Evolutionary conservation across 306 rosid species (phyloP), one percentile per base, ranked within the genome.

Genomic region (Rosa multiflora): DNA sequence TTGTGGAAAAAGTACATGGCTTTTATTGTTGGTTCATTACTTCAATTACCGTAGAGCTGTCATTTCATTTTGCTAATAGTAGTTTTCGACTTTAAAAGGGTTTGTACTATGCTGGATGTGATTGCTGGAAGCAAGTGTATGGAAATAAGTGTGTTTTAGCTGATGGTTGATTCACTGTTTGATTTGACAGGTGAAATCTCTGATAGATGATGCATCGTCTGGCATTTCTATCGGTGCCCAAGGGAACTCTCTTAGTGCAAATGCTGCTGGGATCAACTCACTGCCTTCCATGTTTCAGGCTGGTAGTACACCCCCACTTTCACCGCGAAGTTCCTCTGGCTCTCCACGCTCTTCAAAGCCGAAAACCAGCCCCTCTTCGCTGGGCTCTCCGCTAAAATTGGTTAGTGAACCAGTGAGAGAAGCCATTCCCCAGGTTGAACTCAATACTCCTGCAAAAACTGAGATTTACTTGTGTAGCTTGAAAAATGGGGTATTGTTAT

Each of bases 261-360:
- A 86, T 82, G 78, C 87, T 8, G 43, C 84, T 29, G 84, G 87
- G 72, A 80, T 82, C 86, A 84, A 83, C 74, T 75, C 81, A 0
- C 59, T 86, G 70, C 92, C 97, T 14, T 90, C 92, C 82, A 82
- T 88, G 87, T 92, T 92, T 84, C 83, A 89, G 59, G 86, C 89
- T 32, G 97, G 86, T 47, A 90, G 86, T 84, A 79, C 97, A 42
- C 97, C 97, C 4, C 97, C 97, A 48, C 93, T 92, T 78, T 92
- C 97, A 47, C 97, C 97, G 0, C 91, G 93, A 86, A 92, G 97
- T 75, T 88, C 94, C 58, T 83, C 91, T 84, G 89, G 94, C 67
- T 92, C 97, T 35, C 97, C 97, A 18, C 93, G 92, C 12, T 78
- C 84, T 18, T 71, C 72, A 20, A 92, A 90, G 82, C 97, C 83